These are phyloP conservation scores for Platismatia glauca DNA, from an alignment of 495 filamentous ascomycete species.

Conservation along the genomic window DNA sequence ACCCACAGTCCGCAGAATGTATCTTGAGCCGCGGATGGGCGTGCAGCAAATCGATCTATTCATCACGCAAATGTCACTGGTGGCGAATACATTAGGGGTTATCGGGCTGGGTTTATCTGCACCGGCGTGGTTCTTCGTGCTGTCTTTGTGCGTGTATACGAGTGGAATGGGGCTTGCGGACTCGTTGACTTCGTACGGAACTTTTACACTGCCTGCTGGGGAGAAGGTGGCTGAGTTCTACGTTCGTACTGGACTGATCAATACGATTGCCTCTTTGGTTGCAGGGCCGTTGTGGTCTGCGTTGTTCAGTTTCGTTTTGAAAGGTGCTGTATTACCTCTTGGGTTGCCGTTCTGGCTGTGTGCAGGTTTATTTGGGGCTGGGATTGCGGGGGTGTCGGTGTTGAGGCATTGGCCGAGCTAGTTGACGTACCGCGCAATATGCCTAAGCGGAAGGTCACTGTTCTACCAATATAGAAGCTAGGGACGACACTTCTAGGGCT, in stretches of 20 bases:
- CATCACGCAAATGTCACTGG: constrained; percentile 7
- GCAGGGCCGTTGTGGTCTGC: constrained; percentile 9
- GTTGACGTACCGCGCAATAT: too few species aligned
- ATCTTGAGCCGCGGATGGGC: constrained; percentile 10
- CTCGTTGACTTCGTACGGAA: constrained; percentile 9
- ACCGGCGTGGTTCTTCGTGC: background rate
- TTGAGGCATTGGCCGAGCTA: too few species aligned
- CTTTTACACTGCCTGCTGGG: background rate
- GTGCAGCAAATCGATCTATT: constrained; percentile 10
- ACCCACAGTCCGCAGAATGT: background rate
- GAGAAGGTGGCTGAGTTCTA: constrained; percentile 11
- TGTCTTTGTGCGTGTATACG: constrained; percentile 8
- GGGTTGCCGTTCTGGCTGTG: constrained; percentile 15
- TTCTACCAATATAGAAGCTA: too few species aligned
- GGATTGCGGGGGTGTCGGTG: background rate
- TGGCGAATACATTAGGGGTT: constrained; percentile 1
- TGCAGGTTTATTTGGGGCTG: constrained; percentile 6
- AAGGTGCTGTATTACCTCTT: background rate
- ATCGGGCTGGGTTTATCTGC: constrained; percentile 13
- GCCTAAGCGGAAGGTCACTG: too few species aligned
- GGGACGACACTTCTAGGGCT: too few species aligned
- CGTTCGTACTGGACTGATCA: constrained; percentile 5
- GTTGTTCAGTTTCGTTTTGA: constrained; percentile 9
- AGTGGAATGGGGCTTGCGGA: constrained; percentile 9
- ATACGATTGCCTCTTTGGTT: constrained; percentile 7